A percentile compares a stretch with the other conserved stretches of the same genome.
These are phyloP conservation scores for Trichosporon asahii DNA, from an alignment of 1,284 basidiomycete species.

Conservation along the genomic window DNA sequence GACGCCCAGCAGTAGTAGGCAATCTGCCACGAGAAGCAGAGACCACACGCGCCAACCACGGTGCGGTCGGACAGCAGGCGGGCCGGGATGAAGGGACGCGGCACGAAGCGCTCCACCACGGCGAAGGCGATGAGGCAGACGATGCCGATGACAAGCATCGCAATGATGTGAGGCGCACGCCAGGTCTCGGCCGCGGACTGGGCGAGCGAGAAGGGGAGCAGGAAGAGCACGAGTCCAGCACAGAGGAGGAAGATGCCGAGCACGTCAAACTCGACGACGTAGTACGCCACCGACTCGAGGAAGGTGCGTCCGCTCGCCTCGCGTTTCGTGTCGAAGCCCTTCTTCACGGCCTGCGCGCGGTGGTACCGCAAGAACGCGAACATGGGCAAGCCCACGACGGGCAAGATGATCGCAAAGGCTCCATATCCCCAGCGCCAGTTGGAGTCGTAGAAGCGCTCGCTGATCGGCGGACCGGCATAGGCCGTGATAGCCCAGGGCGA, in stretches of 20 bases:
- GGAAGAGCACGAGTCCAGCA: constrained; percentile 48
- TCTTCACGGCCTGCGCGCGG: constrained; percentile 33
- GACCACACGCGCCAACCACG: constrained; percentile 47
- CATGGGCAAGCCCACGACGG: constrained; percentile 42
- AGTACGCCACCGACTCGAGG: constrained; percentile 39
- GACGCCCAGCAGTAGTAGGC: constrained; percentile 44
- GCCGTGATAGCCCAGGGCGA: constrained; percentile 52
- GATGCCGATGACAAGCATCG: constrained; percentile 51
- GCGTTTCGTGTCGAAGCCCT: constrained; percentile 21
- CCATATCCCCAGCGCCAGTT: constrained; percentile 53
- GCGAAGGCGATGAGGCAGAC: constrained; percentile 44
- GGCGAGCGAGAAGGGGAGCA: constrained; percentile 51
- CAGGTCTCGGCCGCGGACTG: constrained; percentile 36
- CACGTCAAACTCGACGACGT: constrained; percentile 44
- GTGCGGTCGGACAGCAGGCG: constrained; percentile 46
- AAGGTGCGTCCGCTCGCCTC: constrained; percentile 23
- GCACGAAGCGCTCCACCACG: constrained; percentile 45
- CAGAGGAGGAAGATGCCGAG: constrained; percentile 50
- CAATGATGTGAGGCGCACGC: constrained; percentile 46
- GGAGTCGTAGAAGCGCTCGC: constrained; percentile 39
- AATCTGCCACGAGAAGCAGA: constrained; percentile 48
- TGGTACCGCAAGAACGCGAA: constrained; percentile 34
- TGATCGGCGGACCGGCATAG: constrained; percentile 47
- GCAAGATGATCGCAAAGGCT: constrained; percentile 50
- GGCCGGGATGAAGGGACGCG: constrained; percentile 49